These are phyloP conservation scores for Podaxis pistillaris DNA, from an alignment of 768 basidiomycete species.

Conservation along the genomic window DNA sequence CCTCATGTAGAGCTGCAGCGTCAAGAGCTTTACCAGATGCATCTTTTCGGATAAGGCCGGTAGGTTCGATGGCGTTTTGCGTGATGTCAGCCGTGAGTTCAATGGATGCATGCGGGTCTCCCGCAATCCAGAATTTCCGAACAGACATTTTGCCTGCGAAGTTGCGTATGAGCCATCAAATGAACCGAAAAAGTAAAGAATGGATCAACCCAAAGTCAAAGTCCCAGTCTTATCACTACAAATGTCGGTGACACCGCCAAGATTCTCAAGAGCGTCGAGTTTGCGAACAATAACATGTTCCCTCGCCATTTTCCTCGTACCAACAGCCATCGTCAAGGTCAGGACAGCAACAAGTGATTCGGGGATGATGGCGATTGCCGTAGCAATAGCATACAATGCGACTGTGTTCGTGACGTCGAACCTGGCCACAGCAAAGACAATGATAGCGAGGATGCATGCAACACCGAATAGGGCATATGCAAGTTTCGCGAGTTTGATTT, in stretches of 20 bases:
- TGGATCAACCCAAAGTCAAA: conserved; percentile 35
- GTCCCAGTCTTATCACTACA: conserved; percentile 73
- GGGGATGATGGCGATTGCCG: conserved; percentile 38
- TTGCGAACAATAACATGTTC: conserved; percentile 62
- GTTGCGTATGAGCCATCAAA: neutral
- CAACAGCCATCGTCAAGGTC: conserved; percentile 58
- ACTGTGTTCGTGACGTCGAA: conserved; percentile 33
- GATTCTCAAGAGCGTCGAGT: conserved; percentile 61
- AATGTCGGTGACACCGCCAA: conserved; percentile 52
- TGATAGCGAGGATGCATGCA: conserved; percentile 34
- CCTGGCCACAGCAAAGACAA: conserved; percentile 35
- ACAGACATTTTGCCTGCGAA: conserved; percentile 38
- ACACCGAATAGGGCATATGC: conserved; percentile 35
- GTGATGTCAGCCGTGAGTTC: conserved; percentile 33
- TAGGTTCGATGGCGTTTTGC: conserved; percentile 32
- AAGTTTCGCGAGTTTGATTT: conserved; percentile 35
- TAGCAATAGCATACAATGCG: conserved; percentile 36
- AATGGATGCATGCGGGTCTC: conserved; percentile 19
- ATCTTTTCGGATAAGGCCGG: conserved; percentile 16
- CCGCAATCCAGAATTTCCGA: conserved; percentile 37
- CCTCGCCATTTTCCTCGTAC: conserved; percentile 51
- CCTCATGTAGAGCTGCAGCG: conserved; percentile 14
- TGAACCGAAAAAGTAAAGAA: neutral
- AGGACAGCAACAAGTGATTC: conserved; percentile 46
- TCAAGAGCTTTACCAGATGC: conserved; percentile 18